Evolutionary conservation across 2,329 filamentous ascomycete species (phyloP).

Genomic region (Paecilomyces variotii): DNA sequence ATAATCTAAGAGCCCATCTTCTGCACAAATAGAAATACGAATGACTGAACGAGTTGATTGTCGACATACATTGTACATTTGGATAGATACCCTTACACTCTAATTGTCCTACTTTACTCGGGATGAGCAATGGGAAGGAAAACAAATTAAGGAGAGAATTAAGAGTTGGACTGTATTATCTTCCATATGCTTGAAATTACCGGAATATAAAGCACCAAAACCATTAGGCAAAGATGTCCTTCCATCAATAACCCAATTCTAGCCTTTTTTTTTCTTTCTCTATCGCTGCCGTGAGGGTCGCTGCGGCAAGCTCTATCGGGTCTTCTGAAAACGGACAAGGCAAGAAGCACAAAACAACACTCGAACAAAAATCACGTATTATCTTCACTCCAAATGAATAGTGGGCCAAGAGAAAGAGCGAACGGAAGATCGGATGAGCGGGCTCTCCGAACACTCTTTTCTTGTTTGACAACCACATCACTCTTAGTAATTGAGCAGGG

Average conservation of each 20-base stretch:
- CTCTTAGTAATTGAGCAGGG: conserved; percentile 51
- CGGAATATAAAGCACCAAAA: not conserved
- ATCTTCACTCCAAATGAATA: not conserved
- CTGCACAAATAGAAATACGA: not conserved
- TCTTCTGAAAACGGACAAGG: not conserved
- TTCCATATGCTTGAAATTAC: not conserved
- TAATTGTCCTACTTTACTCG: not conserved
- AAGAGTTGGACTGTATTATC: not conserved
- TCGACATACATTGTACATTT: not conserved
- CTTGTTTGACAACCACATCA: not conserved
- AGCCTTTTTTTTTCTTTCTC: not conserved
- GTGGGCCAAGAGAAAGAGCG: not conserved
- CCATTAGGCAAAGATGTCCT: not conserved
- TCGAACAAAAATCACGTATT: not conserved
- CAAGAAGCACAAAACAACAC: not conserved
- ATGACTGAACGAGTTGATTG: not conserved
- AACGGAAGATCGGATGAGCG: not conserved
- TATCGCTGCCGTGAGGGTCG: not conserved
- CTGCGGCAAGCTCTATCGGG: not conserved
- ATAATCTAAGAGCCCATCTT: conserved; percentile 16
- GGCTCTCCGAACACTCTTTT: not conserved
- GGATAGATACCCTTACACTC: not conserved
- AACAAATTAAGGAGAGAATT: not conserved
- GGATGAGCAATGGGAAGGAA: not conserved
- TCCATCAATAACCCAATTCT: not conserved